Conservation (phyloP, 2,329 filamentous ascomycete genomes). For the Cytospora leucostoma region DNA sequence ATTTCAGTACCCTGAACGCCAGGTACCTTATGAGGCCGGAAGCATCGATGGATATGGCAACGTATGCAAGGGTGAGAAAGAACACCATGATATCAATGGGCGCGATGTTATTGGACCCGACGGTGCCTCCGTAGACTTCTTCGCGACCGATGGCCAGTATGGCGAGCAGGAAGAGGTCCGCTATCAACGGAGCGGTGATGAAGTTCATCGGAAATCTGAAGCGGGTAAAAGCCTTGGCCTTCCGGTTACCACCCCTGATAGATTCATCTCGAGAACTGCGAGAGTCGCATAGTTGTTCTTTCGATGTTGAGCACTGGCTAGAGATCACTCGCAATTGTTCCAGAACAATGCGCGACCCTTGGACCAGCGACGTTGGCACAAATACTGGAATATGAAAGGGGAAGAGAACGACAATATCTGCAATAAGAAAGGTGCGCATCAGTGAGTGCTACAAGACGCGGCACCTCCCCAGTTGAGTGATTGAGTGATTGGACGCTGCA, state of each 20-base stretch:
- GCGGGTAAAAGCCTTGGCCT: conserved; percentile 45
- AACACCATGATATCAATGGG: conserved; percentile 75
- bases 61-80: conserved; percentile 73
- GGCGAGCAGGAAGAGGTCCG: conserved; percentile 70
- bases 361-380: conserved; percentile 53
- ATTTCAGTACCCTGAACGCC: conserved; percentile 69
- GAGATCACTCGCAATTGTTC: conserved; percentile 52
- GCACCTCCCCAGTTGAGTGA: not conserved
- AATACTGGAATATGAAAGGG: conserved; percentile 67
- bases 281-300: conserved; percentile 33
- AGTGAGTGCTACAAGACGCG: not conserved
- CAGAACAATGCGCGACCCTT: conserved; percentile 47
- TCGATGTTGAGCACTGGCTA: conserved; percentile 38
- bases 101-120: conserved; percentile 65
- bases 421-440: not conserved
- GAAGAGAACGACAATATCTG: conserved; percentile 70
- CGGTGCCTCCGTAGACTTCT: conserved; percentile 69
- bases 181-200: conserved; percentile 69
- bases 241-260: not conserved
- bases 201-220: conserved; percentile 68
- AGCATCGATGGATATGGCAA: conserved; percentile 76
- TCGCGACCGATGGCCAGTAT: conserved; percentile 66
- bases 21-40: conserved; percentile 71
- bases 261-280: conserved; percentile 21
- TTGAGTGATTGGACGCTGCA: not conserved